These are phyloP conservation scores for Mycena floridula DNA, from an alignment of 768 basidiomycete genomes.

Conservation along the genomic window DNA sequence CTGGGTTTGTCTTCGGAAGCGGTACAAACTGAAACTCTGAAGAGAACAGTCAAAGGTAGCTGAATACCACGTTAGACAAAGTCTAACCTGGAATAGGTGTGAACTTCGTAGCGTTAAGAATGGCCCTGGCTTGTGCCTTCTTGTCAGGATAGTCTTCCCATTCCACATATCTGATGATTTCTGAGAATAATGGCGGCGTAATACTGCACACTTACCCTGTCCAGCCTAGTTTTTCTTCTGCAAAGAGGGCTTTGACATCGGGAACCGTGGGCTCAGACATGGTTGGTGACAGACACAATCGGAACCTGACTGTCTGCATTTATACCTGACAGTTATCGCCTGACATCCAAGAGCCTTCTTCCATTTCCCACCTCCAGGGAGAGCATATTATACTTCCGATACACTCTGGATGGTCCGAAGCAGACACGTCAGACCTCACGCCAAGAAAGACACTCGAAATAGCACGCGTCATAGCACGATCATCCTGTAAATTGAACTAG, in stretches of 20 bases:
- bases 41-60: not conserved
- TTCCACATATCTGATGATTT: slow-evolving; percentile 34
- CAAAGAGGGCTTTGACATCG: slow-evolving; percentile 15
- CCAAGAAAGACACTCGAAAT: too few species aligned
- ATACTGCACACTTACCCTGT: slow-evolving; percentile 25
- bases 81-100: slow-evolving; percentile 31
- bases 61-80: not conserved
- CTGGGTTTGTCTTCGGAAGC: slow-evolving; percentile 43
- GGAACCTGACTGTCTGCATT: too few species aligned
- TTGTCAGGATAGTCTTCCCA: slow-evolving; percentile 44
- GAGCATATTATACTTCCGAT: too few species aligned
- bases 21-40: slow-evolving; percentile 44
- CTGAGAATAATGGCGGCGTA: too few species aligned
- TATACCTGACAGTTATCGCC: too few species aligned
- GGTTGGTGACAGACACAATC: too few species aligned
- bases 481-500: too few species aligned
- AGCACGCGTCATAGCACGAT: too few species aligned
- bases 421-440: too few species aligned
- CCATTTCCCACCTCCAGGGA: too few species aligned
- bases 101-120: slow-evolving; percentile 34
- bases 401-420: too few species aligned
- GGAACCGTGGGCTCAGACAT: not conserved
- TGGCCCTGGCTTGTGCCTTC: slow-evolving; percentile 31
- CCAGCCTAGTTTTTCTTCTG: slow-evolving; percentile 34
- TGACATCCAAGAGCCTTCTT: too few species aligned